Percentiles rank a stretch among this genome's conserved stretches.
These are phyloP conservation scores for Lolium rigidum DNA, from an alignment of 176 grass and related monocot species.

Conservation along the genomic window DNA sequence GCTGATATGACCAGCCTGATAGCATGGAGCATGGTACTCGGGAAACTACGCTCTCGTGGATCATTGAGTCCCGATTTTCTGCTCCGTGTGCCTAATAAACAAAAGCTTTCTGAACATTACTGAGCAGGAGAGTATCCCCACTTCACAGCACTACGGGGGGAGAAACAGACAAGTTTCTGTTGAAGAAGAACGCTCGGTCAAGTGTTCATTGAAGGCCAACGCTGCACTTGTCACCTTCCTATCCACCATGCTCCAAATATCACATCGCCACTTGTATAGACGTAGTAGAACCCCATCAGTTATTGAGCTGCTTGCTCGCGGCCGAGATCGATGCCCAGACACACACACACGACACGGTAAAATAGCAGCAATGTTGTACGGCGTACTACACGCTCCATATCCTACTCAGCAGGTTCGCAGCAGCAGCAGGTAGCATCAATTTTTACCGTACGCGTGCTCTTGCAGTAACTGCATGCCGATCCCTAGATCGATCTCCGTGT, in stretches of 20 bases:
- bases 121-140: neutral
- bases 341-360: too few species aligned
- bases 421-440: conserved; percentile 17
- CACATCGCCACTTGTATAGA: neutral
- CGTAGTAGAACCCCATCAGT: neutral
- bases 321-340: neutral
- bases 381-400: neutral
- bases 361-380: neutral
- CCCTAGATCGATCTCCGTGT: neutral
- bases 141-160: neutral
- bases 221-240: conserved; percentile 20
- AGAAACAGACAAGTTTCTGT: neutral
- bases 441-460: neutral
- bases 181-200: conserved; percentile 18
- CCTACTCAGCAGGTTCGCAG: neutral
- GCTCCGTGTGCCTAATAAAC: too few species aligned
- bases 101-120: too few species aligned
- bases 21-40: too few species aligned
- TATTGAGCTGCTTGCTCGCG: neutral
- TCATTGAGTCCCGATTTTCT: too few species aligned
- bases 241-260: conserved; percentile 1
- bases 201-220: conserved; percentile 41
- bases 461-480: neutral
- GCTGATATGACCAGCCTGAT: too few species aligned
- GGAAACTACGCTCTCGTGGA: too few species aligned